phyloP scores from a whole-genome alignment of 495 filamentous ascomycete species.

The Delitschia confertaspora region DNA sequence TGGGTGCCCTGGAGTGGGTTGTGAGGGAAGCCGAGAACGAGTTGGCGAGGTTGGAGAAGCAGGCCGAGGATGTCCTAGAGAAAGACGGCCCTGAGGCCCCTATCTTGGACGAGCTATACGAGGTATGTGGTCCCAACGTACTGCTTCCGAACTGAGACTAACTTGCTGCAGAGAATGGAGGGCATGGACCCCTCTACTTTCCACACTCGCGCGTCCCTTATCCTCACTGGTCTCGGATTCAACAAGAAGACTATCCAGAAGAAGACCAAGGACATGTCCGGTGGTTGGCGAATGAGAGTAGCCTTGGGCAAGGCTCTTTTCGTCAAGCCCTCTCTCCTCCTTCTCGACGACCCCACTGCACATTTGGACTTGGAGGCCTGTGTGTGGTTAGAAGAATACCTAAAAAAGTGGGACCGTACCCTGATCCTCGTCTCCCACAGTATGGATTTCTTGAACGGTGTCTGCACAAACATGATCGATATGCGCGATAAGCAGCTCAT shows the following conservation, averaged over 20 bases:
- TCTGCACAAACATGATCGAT: slow-evolving; percentile 97
- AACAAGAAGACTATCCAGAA: slow-evolving; percentile 96
- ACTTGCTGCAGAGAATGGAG: slow-evolving; percentile 71
- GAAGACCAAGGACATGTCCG: slow-evolving; percentile 99
- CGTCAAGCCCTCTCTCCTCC: slow-evolving; percentile 88
- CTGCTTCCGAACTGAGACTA: slow-evolving; percentile 1
- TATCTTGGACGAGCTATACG: slow-evolving; percentile 89
- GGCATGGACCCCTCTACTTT: slow-evolving; percentile 99
- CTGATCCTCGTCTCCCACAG: slow-evolving; percentile 94
- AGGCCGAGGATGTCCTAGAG: slow-evolving; percentile 86
- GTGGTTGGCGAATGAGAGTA: slow-evolving; percentile 99
- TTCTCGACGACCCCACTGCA: slow-evolving; percentile 96
- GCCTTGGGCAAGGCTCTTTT: slow-evolving; percentile 96
- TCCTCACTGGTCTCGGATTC: slow-evolving; percentile 97
- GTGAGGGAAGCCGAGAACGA: slow-evolving; percentile 92
- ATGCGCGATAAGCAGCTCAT: slow-evolving; percentile 84
- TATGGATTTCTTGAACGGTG: slow-evolving; percentile 98
- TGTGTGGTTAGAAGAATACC: slow-evolving; percentile 98
- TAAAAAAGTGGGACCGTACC: slow-evolving; percentile 99
- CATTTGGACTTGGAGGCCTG: slow-evolving; percentile 99
- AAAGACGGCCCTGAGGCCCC: slow-evolving; percentile 83
- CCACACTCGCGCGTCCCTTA: slow-evolving; percentile 87
- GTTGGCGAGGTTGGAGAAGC: slow-evolving; percentile 75
- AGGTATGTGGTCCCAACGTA: slow-evolving; percentile 50
- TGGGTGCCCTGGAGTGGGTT: slow-evolving; percentile 94